These are phyloP conservation scores for Sedum album DNA, from an alignment of 164 flowering plant species.

Conservation along the genomic window DNA sequence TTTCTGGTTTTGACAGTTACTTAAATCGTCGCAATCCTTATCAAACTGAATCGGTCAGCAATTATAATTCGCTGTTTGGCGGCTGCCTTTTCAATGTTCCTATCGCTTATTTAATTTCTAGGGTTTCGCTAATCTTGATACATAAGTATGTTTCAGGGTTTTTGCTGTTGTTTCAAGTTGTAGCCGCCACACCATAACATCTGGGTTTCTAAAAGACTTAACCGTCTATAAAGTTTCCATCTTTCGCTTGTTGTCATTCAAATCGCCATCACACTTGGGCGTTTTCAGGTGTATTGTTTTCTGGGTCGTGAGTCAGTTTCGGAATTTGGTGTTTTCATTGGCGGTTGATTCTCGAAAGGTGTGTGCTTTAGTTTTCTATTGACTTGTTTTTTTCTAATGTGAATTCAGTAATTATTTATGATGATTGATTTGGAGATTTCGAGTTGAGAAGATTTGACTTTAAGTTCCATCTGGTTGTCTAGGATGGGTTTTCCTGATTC, in stretches of 20 bases:
- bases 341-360: no score
- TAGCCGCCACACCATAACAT: slow-evolving; percentile 1
- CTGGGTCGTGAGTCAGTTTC: no score
- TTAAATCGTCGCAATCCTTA: no score
- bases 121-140: not conserved
- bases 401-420: no score
- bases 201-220: no score
- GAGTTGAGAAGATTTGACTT: not conserved
- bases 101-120: not conserved
- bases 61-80: not conserved
- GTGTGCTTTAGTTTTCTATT: no score
- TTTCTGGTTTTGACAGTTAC: slow-evolving; percentile 4
- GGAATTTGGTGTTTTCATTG: no score
- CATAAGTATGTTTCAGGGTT: not conserved
- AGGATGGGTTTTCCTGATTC: slow-evolving; percentile 35
- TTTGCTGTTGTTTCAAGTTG: not conserved
- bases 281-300: no score
- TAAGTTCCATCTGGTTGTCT: not conserved
- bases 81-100: not conserved
- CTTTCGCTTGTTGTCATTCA: no score
- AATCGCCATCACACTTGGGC: not conserved
- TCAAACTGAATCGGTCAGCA: slow-evolving; percentile 2
- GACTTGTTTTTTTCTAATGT: no score
- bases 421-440: no score
- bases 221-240: not conserved